These are phyloP conservation scores for Actinomortierella wolfii DNA, from an alignment of 371 early-diverging fungal genomes.

Conservation along the genomic window DNA sequence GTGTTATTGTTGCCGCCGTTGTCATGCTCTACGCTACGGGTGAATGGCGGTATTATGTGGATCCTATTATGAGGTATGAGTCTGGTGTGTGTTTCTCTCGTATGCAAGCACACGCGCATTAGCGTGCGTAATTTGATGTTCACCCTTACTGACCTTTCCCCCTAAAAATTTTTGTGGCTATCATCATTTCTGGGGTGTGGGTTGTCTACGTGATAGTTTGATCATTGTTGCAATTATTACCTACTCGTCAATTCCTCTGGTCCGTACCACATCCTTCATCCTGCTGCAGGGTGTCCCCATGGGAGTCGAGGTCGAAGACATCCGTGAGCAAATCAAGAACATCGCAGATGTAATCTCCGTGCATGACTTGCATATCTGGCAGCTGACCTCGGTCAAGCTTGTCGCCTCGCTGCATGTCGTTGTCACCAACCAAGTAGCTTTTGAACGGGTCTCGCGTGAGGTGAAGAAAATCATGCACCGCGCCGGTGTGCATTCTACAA, in stretches of 20 bases:
- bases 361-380: slow-evolving; percentile 96
- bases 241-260: slow-evolving; percentile 67
- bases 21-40: slow-evolving; percentile 78
- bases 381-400: slow-evolving; percentile 82
- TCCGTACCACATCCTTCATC: slow-evolving; percentile 79
- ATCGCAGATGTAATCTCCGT: slow-evolving; percentile 72
- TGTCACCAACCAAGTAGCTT: slow-evolving; percentile 57
- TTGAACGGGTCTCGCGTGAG: slow-evolving; percentile 66
- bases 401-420: slow-evolving; percentile 86
- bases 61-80: slow-evolving; percentile 68
- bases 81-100: neutral
- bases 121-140: no score
- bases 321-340: slow-evolving; percentile 63
- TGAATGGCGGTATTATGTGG: slow-evolving; percentile 76
- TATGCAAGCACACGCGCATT: no score
- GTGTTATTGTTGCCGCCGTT: slow-evolving; percentile 85
- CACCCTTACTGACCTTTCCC: no score
- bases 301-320: slow-evolving; percentile 64
- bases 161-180: no score
- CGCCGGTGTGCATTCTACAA: slow-evolving; percentile 85
- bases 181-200: no score
- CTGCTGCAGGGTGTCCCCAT: slow-evolving; percentile 87
- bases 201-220: slow-evolving; percentile 50
- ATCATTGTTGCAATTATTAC: slow-evolving; percentile 71
- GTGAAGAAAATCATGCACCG: slow-evolving; percentile 78